Evolutionary conservation across 768 basidiomycete species (phyloP), one percentile per base, ranked within the genome.

Genomic region (Boletus tomentosulus): DNA sequence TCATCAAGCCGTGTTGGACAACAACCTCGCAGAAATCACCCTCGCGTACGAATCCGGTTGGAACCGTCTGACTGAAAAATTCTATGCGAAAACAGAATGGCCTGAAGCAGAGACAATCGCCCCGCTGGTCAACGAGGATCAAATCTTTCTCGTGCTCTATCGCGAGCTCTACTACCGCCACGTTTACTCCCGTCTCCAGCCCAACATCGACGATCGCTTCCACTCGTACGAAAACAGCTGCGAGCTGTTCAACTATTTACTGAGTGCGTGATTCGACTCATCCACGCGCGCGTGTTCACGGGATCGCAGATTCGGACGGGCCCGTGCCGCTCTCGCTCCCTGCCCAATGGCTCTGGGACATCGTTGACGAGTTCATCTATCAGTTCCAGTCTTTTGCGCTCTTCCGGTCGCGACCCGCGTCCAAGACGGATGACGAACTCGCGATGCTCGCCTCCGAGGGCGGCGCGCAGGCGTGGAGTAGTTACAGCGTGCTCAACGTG

Each of bases 211-310:
- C 68, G 96, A 98, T 71, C 88, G 96, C 42, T 96, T 98, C 79
- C 92, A 97, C 68, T 95, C 94, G 1, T 96, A n/a, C n/a, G 92
- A 96, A 68, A 96, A 96, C 76, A 92, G 92, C 73, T 98, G 96
- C 81, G 92, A 96, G 70, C 76, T 98, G 60, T 98, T 98, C 83
- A 98, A 98, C 73, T 93, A 95, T 68, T 82, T 99, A 35, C 84
- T 98, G 59, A 98, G 92, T 92, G 62, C 39, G 53, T n/a, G n/a
- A n/a, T n/a, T n/a, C n/a, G n/a, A n/a, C n/a, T n/a, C n/a, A n/a
- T n/a, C n/a, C n/a, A n/a, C n/a, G n/a, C n/a, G n/a, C n/a, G n/a
- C n/a, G n/a, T n/a, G n/a, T n/a, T n/a, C n/a, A n/a, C n/a, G n/a
- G n/a, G n/a, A n/a, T 53, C 39, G 2, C 61, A 93, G 93, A 98